These are phyloP conservation scores for Jatropha podagrica DNA, from an alignment of 441 rosid species.

Conservation along the genomic window DNA sequence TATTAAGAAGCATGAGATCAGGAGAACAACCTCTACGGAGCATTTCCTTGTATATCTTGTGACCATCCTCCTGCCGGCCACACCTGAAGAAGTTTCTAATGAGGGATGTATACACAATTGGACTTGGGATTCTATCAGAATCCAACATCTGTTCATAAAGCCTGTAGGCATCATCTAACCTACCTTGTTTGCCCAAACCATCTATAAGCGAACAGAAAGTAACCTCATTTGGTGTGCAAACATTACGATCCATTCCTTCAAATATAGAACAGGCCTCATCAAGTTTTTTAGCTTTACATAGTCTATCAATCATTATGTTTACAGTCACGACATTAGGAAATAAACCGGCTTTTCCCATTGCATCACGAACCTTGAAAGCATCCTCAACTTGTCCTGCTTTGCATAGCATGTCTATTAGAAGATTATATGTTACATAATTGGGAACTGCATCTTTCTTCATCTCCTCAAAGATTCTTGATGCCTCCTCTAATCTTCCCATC, in stretches of 20 bases:
- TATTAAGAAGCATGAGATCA: conserved; percentile 77
- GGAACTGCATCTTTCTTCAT: conserved; percentile 89
- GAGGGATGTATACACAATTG: conserved; percentile 75
- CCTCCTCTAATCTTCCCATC: conserved; percentile 62
- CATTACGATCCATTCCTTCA: conserved; percentile 66
- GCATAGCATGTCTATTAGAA: conserved; percentile 80
- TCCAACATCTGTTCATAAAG: conserved; percentile 87
- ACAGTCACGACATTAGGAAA: conserved; percentile 82
- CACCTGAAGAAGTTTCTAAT: conserved; percentile 74
- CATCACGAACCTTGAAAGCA: conserved; percentile 68
- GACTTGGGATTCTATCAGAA: conserved; percentile 55
- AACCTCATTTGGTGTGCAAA: conserved; percentile 69
- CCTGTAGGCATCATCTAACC: conserved; percentile 83
- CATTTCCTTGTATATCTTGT: conserved; percentile 95
- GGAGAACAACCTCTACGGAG: conserved; percentile 58
- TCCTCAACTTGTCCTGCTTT: conserved; percentile 64
- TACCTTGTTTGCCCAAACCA: conserved; percentile 85
- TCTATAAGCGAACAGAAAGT: conserved; percentile 91
- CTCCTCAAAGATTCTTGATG: conserved; percentile 66
- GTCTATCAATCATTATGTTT: conserved; percentile 90
- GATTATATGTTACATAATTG: conserved; percentile 69
- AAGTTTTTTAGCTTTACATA: conserved; percentile 82
- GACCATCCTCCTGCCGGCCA: conserved; percentile 91
- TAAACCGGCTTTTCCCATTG: conserved; percentile 82
- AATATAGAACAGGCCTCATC: conserved; percentile 82